These are phyloP conservation scores for Boletellus dicymbophilus DNA, from an alignment of 1,284 basidiomycete species.

Conservation along the genomic window DNA sequence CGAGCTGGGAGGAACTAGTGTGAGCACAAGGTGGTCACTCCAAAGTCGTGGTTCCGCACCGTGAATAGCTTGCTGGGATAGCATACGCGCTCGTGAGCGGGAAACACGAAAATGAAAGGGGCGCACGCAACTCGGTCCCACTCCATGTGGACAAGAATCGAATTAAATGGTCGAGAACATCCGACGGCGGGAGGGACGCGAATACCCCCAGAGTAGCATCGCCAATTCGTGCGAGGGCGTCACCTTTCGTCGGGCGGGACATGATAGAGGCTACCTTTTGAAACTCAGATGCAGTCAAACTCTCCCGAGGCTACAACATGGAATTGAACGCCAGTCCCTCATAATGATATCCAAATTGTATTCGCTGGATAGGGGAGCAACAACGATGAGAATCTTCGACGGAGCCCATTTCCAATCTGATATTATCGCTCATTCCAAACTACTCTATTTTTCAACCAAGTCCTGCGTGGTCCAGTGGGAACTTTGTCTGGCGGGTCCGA, in stretches of 20 bases:
- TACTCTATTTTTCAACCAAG: too few species aligned
- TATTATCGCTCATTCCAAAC: too few species aligned
- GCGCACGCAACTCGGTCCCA: constrained; percentile 72
- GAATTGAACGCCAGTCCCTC: too few species aligned
- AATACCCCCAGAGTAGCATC: constrained; percentile 68
- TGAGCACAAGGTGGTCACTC: background rate
- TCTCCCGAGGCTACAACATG: too few species aligned
- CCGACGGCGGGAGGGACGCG: constrained; percentile 53
- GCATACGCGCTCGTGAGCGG: constrained; percentile 16
- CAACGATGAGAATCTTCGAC: too few species aligned
- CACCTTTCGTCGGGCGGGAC: constrained; percentile 37
- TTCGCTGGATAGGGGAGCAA: too few species aligned
- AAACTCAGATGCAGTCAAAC: background rate
- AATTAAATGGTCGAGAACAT: constrained; percentile 68
- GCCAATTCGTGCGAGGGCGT: constrained; percentile 47
- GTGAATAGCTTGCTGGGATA: constrained; percentile 71
- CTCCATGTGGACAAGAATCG: constrained; percentile 78
- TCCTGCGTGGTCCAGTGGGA: too few species aligned
- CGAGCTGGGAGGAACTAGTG: constrained; percentile 47
- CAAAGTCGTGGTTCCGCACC: constrained; percentile 38
- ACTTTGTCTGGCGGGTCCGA: too few species aligned
- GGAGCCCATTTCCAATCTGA: too few species aligned
- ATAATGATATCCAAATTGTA: too few species aligned
- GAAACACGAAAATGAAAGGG: constrained; percentile 10
- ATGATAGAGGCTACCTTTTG: too few species aligned